These are phyloP conservation scores for Trametes maxima DNA, from an alignment of 768 basidiomycete species.

Conservation along the genomic window DNA sequence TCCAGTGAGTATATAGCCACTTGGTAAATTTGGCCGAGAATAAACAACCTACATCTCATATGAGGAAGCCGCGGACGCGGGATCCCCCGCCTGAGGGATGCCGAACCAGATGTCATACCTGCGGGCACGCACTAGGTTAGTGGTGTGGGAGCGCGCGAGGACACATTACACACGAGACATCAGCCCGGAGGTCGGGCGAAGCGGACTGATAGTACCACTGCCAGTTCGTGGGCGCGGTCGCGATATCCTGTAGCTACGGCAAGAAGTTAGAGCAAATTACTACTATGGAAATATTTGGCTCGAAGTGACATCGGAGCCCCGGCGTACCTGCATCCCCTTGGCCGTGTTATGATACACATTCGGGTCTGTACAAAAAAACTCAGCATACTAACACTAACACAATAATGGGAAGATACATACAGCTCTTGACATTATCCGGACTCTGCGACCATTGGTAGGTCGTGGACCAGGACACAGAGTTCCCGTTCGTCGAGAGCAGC, in stretches of 20 bases:
- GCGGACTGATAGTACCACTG: slow-evolving; percentile 50
- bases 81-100: slow-evolving; percentile 41
- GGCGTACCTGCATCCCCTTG: slow-evolving; percentile 49
- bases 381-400: slow-evolving; percentile 42
- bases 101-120: slow-evolving; percentile 63
- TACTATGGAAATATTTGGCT: background rate
- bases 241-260: slow-evolving; percentile 43
- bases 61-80: slow-evolving; percentile 49
- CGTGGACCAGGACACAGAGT: slow-evolving; percentile 53
- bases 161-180: slow-evolving; percentile 46
- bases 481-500: slow-evolving; percentile 41
- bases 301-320: background rate
- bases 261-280: background rate
- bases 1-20: background rate
- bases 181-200: slow-evolving; percentile 51
- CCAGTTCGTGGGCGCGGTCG: slow-evolving; percentile 52
- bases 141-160: too few species aligned
- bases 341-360: slow-evolving; percentile 50
- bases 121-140: too few species aligned
- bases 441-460: slow-evolving; percentile 54
- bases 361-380: slow-evolving; percentile 41
- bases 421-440: slow-evolving; percentile 57
- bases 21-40: too few species aligned
- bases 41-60: slow-evolving; percentile 44
- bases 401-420: background rate